Evolutionary conservation across 371 early-diverging fungal species (phyloP), one percentile per base, ranked within the genome.

Genomic region (Saksenaea oblongispora): DNA sequence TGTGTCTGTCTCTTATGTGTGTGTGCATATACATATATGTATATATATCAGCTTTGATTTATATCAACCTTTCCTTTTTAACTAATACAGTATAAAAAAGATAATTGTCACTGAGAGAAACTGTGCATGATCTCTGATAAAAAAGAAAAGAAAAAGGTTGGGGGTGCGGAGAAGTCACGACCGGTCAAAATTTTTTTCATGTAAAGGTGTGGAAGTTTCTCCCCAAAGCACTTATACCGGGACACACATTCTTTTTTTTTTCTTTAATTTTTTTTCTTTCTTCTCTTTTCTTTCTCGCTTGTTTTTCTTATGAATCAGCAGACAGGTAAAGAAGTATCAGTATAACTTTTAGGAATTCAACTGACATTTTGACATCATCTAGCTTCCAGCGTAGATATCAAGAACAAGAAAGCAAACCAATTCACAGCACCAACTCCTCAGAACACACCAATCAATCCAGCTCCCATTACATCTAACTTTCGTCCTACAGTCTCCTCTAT

Each of bases 371-470:
- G 22, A 18, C 22, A 22, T 18, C 10, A n/a, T 10, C n/a, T 47
- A 47, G 51, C 51, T 22, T 47, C 51, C 51, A 22, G 51, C 22
- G 51, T 47, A 18, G 51, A 47, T n/a, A 80, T 80, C 61, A 80
- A 75, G 59, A 79, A 72, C 47, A 74, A 73, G 65, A 58, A 62
- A 34, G 55, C 47, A 24, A 58, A 54, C 47, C 64, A 69, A 67
- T 61, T 67, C 51, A 73, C 82, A 55, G 88, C 89, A 27, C 89
- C 89, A 31, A 89, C 90, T 35, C 89, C 89, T 61, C 90, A 91
- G 78, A 91, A 91, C 75, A 89, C 90, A 58, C 91, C 90, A 51
- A 83, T 84, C 56, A 82, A 85, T 68, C 80, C 84, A 34, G 84
- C 89, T 62, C 90, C 89, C 56, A 83, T 89, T 47, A 80, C 83